These are phyloP conservation scores for Colletotrichum incanum DNA, from an alignment of 2,329 filamentous ascomycete genomes.

Conservation along the genomic window DNA sequence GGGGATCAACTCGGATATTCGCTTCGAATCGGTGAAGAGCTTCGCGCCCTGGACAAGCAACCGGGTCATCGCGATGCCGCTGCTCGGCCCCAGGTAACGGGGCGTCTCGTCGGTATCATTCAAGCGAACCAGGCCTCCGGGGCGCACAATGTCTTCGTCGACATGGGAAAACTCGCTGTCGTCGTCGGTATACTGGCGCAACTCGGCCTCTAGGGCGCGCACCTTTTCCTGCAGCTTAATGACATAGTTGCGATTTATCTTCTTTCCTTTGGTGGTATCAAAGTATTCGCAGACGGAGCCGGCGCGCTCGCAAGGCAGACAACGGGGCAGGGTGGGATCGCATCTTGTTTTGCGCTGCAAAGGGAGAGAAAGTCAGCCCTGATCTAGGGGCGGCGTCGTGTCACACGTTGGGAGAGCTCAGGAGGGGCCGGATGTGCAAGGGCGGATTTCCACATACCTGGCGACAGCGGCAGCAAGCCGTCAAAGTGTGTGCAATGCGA, in stretches of 20 bases:
- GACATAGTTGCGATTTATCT: conserved; percentile 92
- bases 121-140: conserved; percentile 87
- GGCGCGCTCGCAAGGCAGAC: conserved; percentile 91
- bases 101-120: conserved; percentile 88
- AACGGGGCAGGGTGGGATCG: conserved; percentile 92
- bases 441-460: conserved; percentile 69
- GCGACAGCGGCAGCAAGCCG: conserved; percentile 84
- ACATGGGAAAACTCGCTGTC: conserved; percentile 79
- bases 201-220: conserved; percentile 84
- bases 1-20: conserved; percentile 92
- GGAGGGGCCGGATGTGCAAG: not conserved
- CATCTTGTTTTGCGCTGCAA: conserved; percentile 93
- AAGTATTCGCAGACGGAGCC: conserved; percentile 96
- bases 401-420: conserved; percentile 24
- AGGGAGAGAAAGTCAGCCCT: conserved; percentile 43
- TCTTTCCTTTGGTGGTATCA: conserved; percentile 88
- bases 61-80: conserved; percentile 94
- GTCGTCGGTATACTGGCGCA: conserved; percentile 84
- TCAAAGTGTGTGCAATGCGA: conserved; percentile 83
- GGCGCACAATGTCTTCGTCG: conserved; percentile 88
- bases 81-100: conserved; percentile 92
- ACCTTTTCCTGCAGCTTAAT: conserved; percentile 92
- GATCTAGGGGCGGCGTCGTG: not conserved
- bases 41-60: conserved; percentile 98
- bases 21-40: conserved; percentile 90